These are phyloP conservation scores for Mycena galopus DNA, from an alignment of 768 basidiomycete genomes.

Conservation along the genomic window DNA sequence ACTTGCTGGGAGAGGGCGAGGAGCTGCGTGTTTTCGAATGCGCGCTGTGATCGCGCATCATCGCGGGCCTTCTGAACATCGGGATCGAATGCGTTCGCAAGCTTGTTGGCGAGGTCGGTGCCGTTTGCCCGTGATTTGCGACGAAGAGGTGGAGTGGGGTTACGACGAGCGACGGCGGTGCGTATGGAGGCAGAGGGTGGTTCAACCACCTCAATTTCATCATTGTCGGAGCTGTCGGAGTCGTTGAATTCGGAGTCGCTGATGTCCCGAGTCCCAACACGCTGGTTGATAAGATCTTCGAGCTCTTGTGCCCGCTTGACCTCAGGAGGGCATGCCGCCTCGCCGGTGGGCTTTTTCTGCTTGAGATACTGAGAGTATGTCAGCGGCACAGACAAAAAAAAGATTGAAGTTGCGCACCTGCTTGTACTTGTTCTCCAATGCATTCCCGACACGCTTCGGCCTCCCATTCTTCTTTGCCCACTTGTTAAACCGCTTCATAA, in stretches of 20 bases:
- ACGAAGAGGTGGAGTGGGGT: slow-evolving; percentile 2
- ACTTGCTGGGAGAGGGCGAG: slow-evolving; percentile 17
- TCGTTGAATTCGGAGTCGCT: slow-evolving; percentile 12
- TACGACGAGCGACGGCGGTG: background rate
- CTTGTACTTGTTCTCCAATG: no score
- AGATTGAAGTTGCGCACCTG: background rate
- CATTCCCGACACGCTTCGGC: background rate
- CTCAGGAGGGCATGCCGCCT: background rate
- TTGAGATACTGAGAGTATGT: background rate
- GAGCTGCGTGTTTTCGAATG: slow-evolving; percentile 6
- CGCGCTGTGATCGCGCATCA: slow-evolving; percentile 3
- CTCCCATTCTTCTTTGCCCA: background rate
- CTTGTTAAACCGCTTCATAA: background rate
- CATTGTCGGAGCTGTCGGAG: background rate
- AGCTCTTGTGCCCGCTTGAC: slow-evolving; percentile 22
- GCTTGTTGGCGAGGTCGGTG: background rate
- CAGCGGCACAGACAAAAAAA: background rate
- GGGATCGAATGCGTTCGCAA: slow-evolving; percentile 5
- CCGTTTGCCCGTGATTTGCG: slow-evolving; percentile 2
- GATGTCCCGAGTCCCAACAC: slow-evolving; percentile 13
- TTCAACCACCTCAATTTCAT: background rate
- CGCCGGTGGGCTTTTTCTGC: slow-evolving; percentile 18
- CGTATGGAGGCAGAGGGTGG: background rate
- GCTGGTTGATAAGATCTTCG: slow-evolving; percentile 12
- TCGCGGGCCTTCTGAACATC: slow-evolving; percentile 1